Conservation (phyloP, 352 stramenopile genomes). For the Phytophthora pistaciae region DNA sequence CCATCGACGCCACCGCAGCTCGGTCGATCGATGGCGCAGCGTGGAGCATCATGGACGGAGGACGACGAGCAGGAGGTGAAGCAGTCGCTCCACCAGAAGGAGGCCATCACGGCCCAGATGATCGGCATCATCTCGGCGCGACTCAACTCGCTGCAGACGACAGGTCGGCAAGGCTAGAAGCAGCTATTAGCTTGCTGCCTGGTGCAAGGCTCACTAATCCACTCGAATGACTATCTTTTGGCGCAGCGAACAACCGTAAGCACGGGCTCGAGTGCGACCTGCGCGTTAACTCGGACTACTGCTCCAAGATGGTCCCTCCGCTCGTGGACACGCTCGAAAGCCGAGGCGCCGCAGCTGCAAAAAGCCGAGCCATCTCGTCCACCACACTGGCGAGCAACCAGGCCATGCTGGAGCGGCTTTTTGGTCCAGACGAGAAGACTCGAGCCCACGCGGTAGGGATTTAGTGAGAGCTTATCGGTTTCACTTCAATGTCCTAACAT, state of each 20-base stretch:
- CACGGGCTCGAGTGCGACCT: constrained; percentile 81
- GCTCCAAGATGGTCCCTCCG: constrained; percentile 70
- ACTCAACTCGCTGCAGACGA: constrained; percentile 70
- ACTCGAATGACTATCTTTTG: neutral
- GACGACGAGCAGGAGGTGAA: constrained; percentile 53
- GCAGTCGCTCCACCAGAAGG: constrained; percentile 78
- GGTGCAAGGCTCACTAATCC: neutral
- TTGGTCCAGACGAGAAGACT: constrained; percentile 78
- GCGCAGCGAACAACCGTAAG: constrained; percentile 67
- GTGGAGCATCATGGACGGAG: constrained; percentile 34
- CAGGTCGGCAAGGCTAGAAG: constrained; percentile 34
- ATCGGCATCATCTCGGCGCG: constrained; percentile 81
- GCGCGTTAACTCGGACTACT: constrained; percentile 77
- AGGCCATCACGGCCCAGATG: constrained; percentile 82
- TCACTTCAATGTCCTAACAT: neutral
- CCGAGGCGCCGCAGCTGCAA: constrained; percentile 42
- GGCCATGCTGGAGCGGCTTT: constrained; percentile 80
- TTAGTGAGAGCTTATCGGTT: neutral
- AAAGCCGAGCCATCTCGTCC: constrained; percentile 50
- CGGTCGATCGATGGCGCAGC: constrained; percentile 28
- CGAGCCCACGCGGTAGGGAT: constrained; percentile 50
- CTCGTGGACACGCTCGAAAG: constrained; percentile 78
- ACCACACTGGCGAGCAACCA: constrained; percentile 67
- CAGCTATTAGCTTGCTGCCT: neutral
- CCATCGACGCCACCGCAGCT: neutral